Base-by-base conservation (phyloP, 805 yeast species). In the Ogataea nakhonphanomensis region DNA sequence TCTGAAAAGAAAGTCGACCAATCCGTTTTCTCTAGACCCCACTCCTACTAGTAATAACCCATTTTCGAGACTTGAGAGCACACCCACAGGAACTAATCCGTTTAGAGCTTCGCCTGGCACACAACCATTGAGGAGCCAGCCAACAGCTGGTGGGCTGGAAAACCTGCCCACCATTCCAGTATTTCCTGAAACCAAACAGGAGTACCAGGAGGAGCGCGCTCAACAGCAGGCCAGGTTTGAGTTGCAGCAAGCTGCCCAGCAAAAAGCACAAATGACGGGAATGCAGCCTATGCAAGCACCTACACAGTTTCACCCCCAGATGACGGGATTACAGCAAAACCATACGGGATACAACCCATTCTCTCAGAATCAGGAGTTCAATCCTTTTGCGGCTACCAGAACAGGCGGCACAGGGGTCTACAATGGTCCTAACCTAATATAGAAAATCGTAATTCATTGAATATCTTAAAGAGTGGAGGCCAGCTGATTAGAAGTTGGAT, bases 141-240 rank as follows among this genome's bases (percentile, higher is more conserved):
- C 78, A 2, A 81, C 88, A 2, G 84, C 87, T 25, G 91, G 90
- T 4, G 91, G 90, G 0, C 69, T 80, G 44, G 90, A 84, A 54
- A 65, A 66, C 36, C 58, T 82, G 31, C 81, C 81, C 8, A 82
- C 89, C 1, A 64, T 74, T 3, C 76, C 88, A 2, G 84, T 81
- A 7, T 84, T 81, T 51, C 87, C 86, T 0, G 79, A 79, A 50
- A 79, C 85, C n/a, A 50, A 54, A 40, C 43, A 48, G 15, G 58
- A 51, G 15, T 34, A 27, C 15, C 47, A 42, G 22, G 41, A 53
- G 26, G 53, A 55, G 11, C 57, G 48, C 29, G 30, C 48, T 27
- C 49, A 43, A 20, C 17, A 31, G 26, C 44, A 48, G 29, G 61
- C 61, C 2, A 41, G 37, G 10, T 27, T 34, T 7, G 49, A 56